These are phyloP conservation scores for Curvularia lunata DNA, from an alignment of 2,329 filamentous ascomycete genomes.

Conservation along the genomic window DNA sequence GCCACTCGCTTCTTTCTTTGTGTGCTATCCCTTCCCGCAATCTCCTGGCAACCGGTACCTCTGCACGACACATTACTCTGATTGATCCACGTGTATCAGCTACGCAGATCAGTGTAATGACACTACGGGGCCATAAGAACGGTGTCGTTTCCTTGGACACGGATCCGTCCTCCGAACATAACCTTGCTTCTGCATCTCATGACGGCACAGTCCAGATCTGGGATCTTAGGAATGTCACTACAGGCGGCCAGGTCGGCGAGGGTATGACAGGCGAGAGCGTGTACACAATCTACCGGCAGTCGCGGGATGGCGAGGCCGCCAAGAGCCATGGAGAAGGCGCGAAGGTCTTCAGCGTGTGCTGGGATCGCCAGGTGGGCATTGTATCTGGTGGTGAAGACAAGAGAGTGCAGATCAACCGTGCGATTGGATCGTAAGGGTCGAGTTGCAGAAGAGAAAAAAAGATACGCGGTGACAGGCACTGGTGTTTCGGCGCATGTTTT, in stretches of 20 bases:
- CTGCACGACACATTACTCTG: conserved; percentile 86
- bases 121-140: conserved; percentile 88
- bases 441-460: not conserved
- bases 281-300: conserved; percentile 80
- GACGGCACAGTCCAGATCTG: conserved; percentile 93
- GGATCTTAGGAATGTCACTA: conserved; percentile 80
- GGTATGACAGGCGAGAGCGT: conserved; percentile 69
- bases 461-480: not conserved
- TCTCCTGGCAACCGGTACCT: conserved; percentile 76
- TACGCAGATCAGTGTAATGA: conserved; percentile 80
- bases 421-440: conserved; percentile 24
- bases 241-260: conserved; percentile 59
- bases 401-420: conserved; percentile 82
- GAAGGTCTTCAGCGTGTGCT: conserved; percentile 88
- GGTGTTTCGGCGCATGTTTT: conserved; percentile 23
- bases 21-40: conserved; percentile 71
- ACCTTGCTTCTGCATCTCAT: conserved; percentile 87
- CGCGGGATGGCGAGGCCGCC: conserved; percentile 54
- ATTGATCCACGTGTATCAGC: conserved; percentile 85
- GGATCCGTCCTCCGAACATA: conserved; percentile 73
- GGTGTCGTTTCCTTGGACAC: conserved; percentile 65
- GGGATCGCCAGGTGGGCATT: conserved; percentile 87
- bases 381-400: conserved; percentile 94
- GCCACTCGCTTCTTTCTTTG: conserved; percentile 82
- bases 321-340: conserved; percentile 77